Conservation (phyloP, 1,284 basidiomycete species). For the Somion occarium region DNA sequence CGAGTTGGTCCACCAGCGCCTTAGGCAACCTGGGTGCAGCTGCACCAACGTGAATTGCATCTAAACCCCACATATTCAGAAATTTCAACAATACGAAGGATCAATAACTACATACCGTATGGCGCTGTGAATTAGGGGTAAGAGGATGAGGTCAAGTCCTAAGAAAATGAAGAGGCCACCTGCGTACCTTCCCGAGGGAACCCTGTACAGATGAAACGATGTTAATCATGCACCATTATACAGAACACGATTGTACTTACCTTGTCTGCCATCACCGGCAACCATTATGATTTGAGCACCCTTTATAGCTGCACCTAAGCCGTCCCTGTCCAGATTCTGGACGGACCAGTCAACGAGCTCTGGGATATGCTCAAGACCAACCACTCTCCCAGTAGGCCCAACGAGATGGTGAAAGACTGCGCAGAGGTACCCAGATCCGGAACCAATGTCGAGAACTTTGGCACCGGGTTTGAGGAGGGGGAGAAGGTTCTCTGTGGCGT, state of each 20-base stretch:
- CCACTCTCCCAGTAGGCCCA: constrained; percentile 50
- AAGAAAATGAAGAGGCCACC: not conserved
- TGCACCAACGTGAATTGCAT: constrained; percentile 94
- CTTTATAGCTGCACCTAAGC: constrained; percentile 50
- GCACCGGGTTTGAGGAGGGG: constrained; percentile 66
- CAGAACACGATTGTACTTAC: constrained; percentile 28
- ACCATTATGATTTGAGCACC: constrained; percentile 57
- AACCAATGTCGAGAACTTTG: constrained; percentile 78
- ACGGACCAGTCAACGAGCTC: constrained; percentile 71
- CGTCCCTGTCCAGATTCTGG: constrained; percentile 68
- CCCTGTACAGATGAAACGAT: constrained; percentile 5
- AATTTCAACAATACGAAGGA: constrained; percentile 38
- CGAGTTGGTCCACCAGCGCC: constrained; percentile 77
- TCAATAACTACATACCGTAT: too few relatives aligned
- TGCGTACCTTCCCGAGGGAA: constrained; percentile 12
- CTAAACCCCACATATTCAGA: too few relatives aligned
- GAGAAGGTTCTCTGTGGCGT: constrained; percentile 72
- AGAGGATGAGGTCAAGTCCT: not conserved
- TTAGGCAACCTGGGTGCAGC: constrained; percentile 79
- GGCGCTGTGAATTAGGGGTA: not conserved
- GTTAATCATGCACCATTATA: not conserved
- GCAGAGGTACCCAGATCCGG: constrained; percentile 74
- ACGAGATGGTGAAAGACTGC: constrained; percentile 79
- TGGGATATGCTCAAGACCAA: constrained; percentile 91
- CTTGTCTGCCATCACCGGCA: constrained; percentile 78